Conservation (phyloP, 805 yeast species). For the Pichia kluyveri region DNA sequence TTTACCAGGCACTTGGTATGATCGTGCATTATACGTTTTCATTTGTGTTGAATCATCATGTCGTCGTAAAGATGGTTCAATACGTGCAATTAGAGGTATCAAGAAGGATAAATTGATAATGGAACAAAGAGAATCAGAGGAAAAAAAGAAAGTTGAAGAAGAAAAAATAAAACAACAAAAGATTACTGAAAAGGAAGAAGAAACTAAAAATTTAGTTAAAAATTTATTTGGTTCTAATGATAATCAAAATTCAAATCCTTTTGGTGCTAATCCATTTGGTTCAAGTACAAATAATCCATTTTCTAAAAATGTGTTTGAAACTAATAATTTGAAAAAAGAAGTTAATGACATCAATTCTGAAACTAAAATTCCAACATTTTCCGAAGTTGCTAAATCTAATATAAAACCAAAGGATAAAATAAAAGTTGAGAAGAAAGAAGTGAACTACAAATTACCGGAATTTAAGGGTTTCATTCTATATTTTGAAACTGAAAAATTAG, state of each 20-base stretch:
- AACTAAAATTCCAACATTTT: not conserved
- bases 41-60: conserved; percentile 61
- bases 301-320: not conserved
- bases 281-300: not conserved
- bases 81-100: conserved; percentile 73
- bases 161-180: conserved; percentile 35
- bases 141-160: conserved; percentile 33
- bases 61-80: conserved; percentile 57
- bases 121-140: conserved; percentile 31
- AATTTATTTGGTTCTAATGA: conserved; percentile 18
- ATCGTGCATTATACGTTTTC: conserved; percentile 73
- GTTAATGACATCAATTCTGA: not conserved
- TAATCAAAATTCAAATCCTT: conserved; percentile 20
- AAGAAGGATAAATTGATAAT: conserved; percentile 47
- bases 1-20: conserved; percentile 60
- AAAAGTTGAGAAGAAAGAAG: not conserved
- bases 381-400: conserved; percentile 1
- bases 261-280: conserved; percentile 17
- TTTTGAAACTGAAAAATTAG: conserved; percentile 63
- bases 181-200: conserved; percentile 33
- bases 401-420: not conserved
- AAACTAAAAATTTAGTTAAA: conserved; percentile 28
- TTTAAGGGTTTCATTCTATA: conserved; percentile 63
- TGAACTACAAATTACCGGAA: conserved; percentile 29
- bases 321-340: not conserved